phyloP scores from a whole-genome alignment of 176 grass and related monocot species.

The Tillandsia leiboldiana region DNA sequence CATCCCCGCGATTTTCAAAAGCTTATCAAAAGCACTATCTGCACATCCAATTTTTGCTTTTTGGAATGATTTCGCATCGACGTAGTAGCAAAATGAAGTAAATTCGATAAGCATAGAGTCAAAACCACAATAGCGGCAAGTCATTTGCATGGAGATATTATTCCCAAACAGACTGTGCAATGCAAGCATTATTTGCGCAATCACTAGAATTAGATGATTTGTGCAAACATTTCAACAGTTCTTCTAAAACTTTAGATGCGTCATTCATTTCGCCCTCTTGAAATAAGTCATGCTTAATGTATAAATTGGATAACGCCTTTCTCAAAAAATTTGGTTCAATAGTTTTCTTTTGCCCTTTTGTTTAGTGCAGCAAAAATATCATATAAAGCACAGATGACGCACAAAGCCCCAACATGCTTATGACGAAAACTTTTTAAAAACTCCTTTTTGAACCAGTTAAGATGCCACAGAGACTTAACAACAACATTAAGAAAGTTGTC shows the following conservation, averaged over 20 bases:
- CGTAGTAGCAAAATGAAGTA: constrained; percentile 87
- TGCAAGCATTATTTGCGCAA: not conserved
- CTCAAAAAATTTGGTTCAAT: constrained; percentile 60
- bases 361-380: constrained; percentile 65
- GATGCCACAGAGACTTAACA: constrained; percentile 96
- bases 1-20: constrained; percentile 78
- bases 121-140: constrained; percentile 58
- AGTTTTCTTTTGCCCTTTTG: constrained; percentile 48
- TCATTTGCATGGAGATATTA: constrained; percentile 78
- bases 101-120: constrained; percentile 72
- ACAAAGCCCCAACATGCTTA: constrained; percentile 70
- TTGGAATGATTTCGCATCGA: constrained; percentile 83
- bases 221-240: too few species aligned
- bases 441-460: constrained; percentile 54
- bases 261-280: too few species aligned
- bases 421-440: constrained; percentile 73
- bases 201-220: too few species aligned
- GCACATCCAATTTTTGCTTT: constrained; percentile 67
- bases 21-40: constrained; percentile 72
- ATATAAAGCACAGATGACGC: constrained; percentile 85
- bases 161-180: constrained; percentile 79
- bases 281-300: too few species aligned
- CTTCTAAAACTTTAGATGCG: too few species aligned
- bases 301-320: too few species aligned
- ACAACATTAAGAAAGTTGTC: constrained; percentile 97